Evolutionary conservation across 768 basidiomycete species (phyloP).

Genomic region (Tricholomella constricta): DNA sequence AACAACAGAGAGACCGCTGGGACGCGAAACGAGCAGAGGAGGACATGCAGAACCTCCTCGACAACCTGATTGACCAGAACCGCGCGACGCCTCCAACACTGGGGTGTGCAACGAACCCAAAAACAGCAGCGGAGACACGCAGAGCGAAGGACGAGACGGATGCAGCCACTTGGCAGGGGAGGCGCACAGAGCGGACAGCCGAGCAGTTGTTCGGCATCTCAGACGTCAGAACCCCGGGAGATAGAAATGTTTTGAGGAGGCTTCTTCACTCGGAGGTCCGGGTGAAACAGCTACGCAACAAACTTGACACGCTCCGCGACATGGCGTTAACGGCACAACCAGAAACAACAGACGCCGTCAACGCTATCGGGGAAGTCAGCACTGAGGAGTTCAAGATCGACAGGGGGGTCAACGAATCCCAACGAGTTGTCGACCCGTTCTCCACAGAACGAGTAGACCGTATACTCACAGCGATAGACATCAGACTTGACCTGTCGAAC

Average conservation of each 20-base stretch:
- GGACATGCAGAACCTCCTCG: too few relatives aligned
- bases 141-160: background rate
- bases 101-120: background rate
- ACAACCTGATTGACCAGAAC: background rate
- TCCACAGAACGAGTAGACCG: slow-evolving; percentile 18
- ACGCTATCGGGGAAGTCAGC: background rate
- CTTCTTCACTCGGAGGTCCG: background rate
- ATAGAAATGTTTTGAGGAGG: background rate
- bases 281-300: background rate
- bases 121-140: background rate
- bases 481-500: slow-evolving; percentile 30
- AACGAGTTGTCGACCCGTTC: slow-evolving; percentile 24
- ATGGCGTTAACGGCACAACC: background rate
- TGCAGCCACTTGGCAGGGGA: too few relatives aligned
- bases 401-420: slow-evolving; percentile 12
- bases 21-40: background rate
- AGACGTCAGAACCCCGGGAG: too few relatives aligned
- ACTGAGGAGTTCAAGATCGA: background rate
- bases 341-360: background rate
- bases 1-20: background rate
- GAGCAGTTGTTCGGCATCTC: background rate
- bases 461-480: slow-evolving; percentile 19
- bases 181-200: background rate
- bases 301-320: background rate
- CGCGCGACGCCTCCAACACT: background rate